Base-by-base conservation (phyloP, 2,329 filamentous ascomycete genomes). In the Capronia epimyces region DNA sequence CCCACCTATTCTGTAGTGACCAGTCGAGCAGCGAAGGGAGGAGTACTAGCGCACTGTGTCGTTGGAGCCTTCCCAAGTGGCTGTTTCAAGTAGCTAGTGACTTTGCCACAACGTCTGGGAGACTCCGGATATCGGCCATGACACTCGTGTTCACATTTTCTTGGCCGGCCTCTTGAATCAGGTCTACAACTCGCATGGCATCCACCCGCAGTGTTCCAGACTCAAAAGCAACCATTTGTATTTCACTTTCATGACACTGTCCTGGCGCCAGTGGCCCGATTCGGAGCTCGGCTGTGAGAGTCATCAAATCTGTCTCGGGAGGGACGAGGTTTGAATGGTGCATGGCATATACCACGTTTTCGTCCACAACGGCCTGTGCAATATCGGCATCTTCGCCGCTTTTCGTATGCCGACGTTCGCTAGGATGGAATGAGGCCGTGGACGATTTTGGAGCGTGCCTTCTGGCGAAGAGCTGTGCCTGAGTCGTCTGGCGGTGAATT, bases 221-320 rank as follows among this genome's bases (percentile, higher is more conserved):
- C 44, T 60, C 55, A 34, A 64, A 62, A 31, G 66, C 64, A 10
- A 65, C 54, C 47, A 63, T 75, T 55, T 75, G 75, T 49, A 83
- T 61, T 56, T 78, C 74, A 0, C 75, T 75, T 7, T 75, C 77
- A 60, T 79, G 78, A 58, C 78, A 82, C 45, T 57, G 52, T 24
- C 57, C 58, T 15, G 54, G 52, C 7, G 43, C 56, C 20, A 63
- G 37, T 4, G 60, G 59, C 10, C 61, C 79, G 46, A 82, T 70
- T 22, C 76, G 70, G 18, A 82, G 68, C 60, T 82, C 79, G 0
- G 79, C 76, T 40, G 75, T 81, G 50, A 82, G 63, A 56, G 75
- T 77, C 31, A 82, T 67, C 31, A 83, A 62, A 37, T 80, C 74
- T 3, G 73, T 73, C 47, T 75, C 70, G 45, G 79, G 74, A 3